These are phyloP conservation scores for Bromus sterilis DNA, from an alignment of 176 grass and related monocot genomes.

Conservation along the genomic window DNA sequence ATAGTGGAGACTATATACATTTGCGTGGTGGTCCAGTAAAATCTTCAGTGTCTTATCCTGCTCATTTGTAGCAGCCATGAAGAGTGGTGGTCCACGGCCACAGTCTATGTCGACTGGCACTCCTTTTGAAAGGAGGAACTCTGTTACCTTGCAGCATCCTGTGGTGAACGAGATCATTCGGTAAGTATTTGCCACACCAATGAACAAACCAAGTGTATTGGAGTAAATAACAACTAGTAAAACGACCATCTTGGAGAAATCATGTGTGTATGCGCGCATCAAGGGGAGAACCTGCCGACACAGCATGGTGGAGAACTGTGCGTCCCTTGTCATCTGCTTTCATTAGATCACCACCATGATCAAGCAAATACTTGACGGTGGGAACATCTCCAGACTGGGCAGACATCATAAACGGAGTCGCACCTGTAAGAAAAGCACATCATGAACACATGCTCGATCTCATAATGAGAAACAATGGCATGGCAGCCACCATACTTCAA, in stretches of 20 bases:
- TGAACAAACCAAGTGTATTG: not conserved
- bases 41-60: constrained; percentile 25
- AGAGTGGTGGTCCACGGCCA: constrained; percentile 19
- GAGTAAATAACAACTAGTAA: not conserved
- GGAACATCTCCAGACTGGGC: constrained; percentile 16
- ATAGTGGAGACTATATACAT: not conserved
- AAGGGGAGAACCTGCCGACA: not conserved
- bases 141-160: constrained; percentile 24
- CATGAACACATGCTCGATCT: not conserved
- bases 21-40: constrained; percentile 24
- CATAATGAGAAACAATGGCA: not conserved
- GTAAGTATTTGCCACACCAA: not conserved
- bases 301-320: constrained; percentile 18
- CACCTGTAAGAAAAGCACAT: not conserved
- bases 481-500: not conserved
- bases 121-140: constrained; percentile 16
- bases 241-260: not conserved
- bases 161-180: not conserved
- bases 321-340: constrained; percentile 2
- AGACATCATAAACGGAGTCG: constrained; percentile 14
- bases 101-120: constrained; percentile 22
- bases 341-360: constrained; percentile 20
- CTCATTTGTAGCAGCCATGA: not conserved
- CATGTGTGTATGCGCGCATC: not conserved
- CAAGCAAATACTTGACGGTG: constrained; percentile 23